A percentile compares a stretch with the other conserved stretches of the same genome.
Conservation (phyloP, 768 basidiomycete species). For the Hericium erinaceus region DNA sequence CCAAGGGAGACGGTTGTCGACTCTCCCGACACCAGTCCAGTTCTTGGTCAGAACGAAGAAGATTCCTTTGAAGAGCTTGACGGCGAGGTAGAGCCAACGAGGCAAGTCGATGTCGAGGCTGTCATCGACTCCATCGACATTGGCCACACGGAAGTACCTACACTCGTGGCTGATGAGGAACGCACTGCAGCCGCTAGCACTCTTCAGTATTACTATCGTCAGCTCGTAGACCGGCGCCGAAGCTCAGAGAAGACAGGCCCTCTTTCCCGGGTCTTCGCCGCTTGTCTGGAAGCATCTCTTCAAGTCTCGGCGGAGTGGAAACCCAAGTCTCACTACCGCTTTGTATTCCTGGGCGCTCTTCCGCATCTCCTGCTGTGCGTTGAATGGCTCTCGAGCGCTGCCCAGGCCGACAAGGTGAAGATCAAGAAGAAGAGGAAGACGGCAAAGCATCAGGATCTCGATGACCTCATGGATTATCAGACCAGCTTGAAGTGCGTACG, state of each 20-base stretch:
- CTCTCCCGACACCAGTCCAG: too few species aligned
- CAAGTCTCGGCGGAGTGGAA: too few species aligned
- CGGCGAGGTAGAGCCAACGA: constrained; percentile 3
- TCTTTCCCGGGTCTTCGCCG: too few species aligned
- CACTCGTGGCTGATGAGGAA: not conserved
- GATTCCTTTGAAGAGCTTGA: not conserved
- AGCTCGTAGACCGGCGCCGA: too few species aligned
- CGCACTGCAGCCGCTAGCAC: not conserved
- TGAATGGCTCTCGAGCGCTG: not conserved
- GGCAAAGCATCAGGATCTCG: constrained; percentile 6
- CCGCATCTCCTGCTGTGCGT: constrained; percentile 10
- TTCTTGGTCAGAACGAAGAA: too few species aligned
- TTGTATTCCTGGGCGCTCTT: constrained; percentile 10
- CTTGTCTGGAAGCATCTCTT: too few species aligned
- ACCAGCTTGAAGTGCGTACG: not conserved
- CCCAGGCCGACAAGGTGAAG: constrained; percentile 3
- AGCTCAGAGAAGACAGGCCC: too few species aligned
- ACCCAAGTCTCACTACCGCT: constrained; percentile 5
- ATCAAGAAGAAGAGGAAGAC: constrained; percentile 1
- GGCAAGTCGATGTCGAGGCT: not conserved
- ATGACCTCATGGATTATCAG: constrained; percentile 6
- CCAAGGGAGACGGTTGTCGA: constrained; percentile 1
- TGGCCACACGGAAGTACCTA: not conserved
- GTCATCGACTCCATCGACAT: constrained; percentile 7
- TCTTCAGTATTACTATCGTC: too few species aligned